Percentiles rank a stretch among this genome's conserved stretches.
phyloP scores from a whole-genome alignment of 192 early-diverging fungal species.

The Backusella liffmaniae region DNA sequence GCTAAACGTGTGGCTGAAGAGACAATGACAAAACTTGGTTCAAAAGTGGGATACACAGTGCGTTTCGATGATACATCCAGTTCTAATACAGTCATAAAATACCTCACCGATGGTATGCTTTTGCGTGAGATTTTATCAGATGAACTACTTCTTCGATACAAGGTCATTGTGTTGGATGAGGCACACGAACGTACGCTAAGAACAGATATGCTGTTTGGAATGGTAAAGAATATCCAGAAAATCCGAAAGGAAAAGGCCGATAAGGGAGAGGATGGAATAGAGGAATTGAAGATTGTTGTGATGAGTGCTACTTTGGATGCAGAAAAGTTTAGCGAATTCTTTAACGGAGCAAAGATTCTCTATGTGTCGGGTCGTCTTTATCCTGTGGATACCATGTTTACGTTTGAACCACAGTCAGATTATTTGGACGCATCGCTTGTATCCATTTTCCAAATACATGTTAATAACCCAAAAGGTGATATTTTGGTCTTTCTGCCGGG shows the following conservation, averaged over 20 bases:
- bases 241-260: constrained; percentile 50
- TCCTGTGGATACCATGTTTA: constrained; percentile 82
- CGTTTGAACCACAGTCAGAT: constrained; percentile 80
- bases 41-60: constrained; percentile 82
- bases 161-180: constrained; percentile 91
- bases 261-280: constrained; percentile 36
- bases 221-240: constrained; percentile 86
- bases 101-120: constrained; percentile 96
- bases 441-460: constrained; percentile 87
- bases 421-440: constrained; percentile 89
- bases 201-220: constrained; percentile 96
- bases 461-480: constrained; percentile 82
- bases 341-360: constrained; percentile 81
- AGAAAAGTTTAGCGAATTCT: constrained; percentile 88
- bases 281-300: constrained; percentile 85
- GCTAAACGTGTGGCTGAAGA: constrained; percentile 80
- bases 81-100: constrained; percentile 80
- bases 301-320: constrained; percentile 98
- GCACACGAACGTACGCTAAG: constrained; percentile 97
- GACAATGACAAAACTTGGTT: constrained; percentile 66
- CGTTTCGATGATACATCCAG: constrained; percentile 94
- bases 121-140: constrained; percentile 89
- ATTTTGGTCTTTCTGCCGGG: constrained; percentile 92
- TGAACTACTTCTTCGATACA: constrained; percentile 71
- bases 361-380: constrained; percentile 90